A percentile compares a stretch with the other conserved stretches of the same genome.
Conservation (phyloP, 257 asterid species). For the Solanum habrochaites region DNA sequence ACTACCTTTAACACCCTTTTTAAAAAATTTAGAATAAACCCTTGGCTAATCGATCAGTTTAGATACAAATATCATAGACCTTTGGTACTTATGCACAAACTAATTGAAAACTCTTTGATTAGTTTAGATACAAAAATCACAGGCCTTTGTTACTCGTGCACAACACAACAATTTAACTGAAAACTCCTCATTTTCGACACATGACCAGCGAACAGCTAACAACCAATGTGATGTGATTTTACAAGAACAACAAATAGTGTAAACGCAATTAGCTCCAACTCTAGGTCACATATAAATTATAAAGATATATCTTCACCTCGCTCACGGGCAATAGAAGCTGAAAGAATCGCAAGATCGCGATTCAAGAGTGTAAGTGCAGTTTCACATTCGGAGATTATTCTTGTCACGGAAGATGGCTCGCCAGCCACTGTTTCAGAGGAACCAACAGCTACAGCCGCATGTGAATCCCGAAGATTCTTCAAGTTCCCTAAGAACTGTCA, state of each 20-base stretch:
- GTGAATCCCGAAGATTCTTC: conserved; percentile 92
- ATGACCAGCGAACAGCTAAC: background rate
- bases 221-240: background rate
- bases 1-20: background rate
- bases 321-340: conserved; percentile 87
- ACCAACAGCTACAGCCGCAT: conserved; percentile 81
- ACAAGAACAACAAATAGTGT: background rate
- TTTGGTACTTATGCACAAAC: background rate
- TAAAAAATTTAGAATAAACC: background rate
- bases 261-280: background rate
- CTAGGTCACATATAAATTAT: conserved; percentile 2
- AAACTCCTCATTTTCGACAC: background rate
- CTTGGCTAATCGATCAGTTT: background rate
- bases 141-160: background rate
- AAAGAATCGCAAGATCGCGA: conserved; percentile 82
- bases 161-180: background rate
- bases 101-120: background rate
- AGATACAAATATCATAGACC: background rate
- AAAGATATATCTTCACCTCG: conserved; percentile 44
- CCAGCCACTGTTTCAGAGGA: conserved; percentile 77
- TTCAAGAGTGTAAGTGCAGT: conserved; percentile 72
- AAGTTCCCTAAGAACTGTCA: conserved; percentile 77
- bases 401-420: conserved; percentile 78
- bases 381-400: conserved; percentile 93
- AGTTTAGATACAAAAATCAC: background rate